A percentile compares a stretch with the other conserved stretches of the same genome.
Evolutionary conservation across 495 filamentous ascomycete genomes (phyloP).

Genomic region (Penicillium fimorum): DNA sequence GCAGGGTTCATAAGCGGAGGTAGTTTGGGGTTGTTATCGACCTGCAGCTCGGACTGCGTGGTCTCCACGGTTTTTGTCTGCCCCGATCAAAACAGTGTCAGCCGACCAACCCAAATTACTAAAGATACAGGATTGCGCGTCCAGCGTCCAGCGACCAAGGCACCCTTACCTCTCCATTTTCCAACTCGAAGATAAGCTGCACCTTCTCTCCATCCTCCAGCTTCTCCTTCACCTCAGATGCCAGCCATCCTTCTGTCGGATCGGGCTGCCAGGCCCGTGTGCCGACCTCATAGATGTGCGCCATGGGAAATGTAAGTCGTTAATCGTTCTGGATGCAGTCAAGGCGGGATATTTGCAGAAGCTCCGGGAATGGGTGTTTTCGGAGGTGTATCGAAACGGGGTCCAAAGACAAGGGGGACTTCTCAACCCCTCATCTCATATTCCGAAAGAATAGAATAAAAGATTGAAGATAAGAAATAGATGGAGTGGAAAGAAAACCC

Average conservation of each 20-base stretch:
- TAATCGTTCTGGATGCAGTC: slow-evolving; percentile 11
- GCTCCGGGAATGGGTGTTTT: slow-evolving; percentile 1
- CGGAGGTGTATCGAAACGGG: slow-evolving; percentile 9
- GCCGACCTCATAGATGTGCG: slow-evolving; percentile 95
- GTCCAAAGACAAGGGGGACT: slow-evolving; percentile 33
- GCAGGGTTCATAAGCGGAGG: slow-evolving; percentile 97
- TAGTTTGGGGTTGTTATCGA: slow-evolving; percentile 66
- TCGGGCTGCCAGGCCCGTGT: slow-evolving; percentile 99
- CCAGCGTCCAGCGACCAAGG: background rate
- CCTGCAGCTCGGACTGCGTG: slow-evolving; percentile 72
- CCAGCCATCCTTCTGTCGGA: slow-evolving; percentile 90
- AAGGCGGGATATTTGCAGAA: slow-evolving; percentile 5
- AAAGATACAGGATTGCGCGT: background rate
- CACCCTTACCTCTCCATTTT: slow-evolving; percentile 90
- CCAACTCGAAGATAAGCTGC: slow-evolving; percentile 77
- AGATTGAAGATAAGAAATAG: slow-evolving; percentile 8
- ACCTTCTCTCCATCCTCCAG: slow-evolving; percentile 80
- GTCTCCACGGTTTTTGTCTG: slow-evolving; percentile 81
- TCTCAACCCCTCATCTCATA: slow-evolving; percentile 34
- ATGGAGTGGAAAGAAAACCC: slow-evolving; percentile 20
- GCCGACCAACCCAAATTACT: slow-evolving; percentile 2
- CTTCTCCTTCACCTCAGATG: slow-evolving; percentile 91
- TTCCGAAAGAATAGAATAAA: slow-evolving; percentile 22
- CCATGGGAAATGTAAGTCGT: slow-evolving; percentile 48
- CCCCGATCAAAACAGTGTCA: slow-evolving; percentile 21